These are phyloP conservation scores for Sphagnum magellanicum DNA, from an alignment of 228 moss, liverwort and hornwort species.

Conservation along the genomic window DNA sequence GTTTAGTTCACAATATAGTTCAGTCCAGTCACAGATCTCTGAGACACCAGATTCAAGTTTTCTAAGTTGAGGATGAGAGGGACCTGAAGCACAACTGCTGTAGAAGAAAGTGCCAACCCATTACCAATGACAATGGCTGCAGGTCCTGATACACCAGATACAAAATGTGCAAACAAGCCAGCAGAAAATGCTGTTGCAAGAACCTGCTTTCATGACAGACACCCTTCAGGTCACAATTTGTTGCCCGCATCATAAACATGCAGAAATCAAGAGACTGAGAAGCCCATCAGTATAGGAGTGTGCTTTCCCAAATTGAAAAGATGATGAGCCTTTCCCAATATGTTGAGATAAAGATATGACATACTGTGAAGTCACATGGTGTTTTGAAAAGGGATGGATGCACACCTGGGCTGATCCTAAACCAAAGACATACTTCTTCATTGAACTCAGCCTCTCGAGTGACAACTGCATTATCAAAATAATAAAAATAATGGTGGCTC, in stretches of 20 bases:
- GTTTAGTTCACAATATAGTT: no score
- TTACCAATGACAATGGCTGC: conserved; percentile 87
- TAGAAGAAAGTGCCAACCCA: conserved; percentile 83
- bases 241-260: no score
- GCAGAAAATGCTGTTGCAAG: conserved; percentile 61
- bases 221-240: no score
- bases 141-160: conserved; percentile 58
- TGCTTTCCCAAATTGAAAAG: no score
- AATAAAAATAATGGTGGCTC: not conserved
- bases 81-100: conserved; percentile 96
- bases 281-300: no score
- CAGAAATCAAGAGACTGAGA: no score
- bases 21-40: no score
- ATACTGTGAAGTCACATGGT: no score
- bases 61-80: not conserved
- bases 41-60: no score
- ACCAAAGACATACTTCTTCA: conserved; percentile 98
- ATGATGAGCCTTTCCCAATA: no score
- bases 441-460: conserved; percentile 85
- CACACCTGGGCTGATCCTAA: conserved; percentile 82
- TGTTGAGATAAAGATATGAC: no score
- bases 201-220: conserved; percentile 36
- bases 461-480: conserved; percentile 55
- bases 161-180: conserved; percentile 56
- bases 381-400: not conserved